Conservation (phyloP, 352 stramenopile species). For the Phytophthora palmivora region DNA sequence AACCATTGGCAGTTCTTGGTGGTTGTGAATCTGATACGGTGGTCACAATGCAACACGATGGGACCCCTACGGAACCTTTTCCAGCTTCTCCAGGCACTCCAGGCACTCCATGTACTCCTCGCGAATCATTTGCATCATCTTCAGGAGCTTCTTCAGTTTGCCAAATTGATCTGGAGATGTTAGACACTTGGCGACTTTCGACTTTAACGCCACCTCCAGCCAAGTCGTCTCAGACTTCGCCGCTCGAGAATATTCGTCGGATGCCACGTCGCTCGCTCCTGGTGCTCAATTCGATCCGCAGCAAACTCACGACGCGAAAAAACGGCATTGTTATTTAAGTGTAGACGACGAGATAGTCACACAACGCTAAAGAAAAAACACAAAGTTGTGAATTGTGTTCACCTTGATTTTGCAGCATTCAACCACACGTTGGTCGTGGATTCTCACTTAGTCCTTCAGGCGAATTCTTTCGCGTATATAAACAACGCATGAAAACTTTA, state of each 20-base stretch:
- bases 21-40: constrained; percentile 13
- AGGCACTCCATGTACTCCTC: constrained; percentile 15
- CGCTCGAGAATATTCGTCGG: constrained; percentile 25
- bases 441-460: too few relatives aligned
- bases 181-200: constrained; percentile 32
- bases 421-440: too few relatives aligned
- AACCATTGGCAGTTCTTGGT: constrained; percentile 28
- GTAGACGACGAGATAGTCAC: constrained; percentile 6
- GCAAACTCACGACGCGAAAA: constrained; percentile 23
- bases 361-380: constrained; percentile 11
- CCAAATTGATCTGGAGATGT: constrained; percentile 30
- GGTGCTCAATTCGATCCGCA: constrained; percentile 29
- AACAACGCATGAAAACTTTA: too few relatives aligned
- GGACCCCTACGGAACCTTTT: constrained; percentile 40
- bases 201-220: constrained; percentile 1
- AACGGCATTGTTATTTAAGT: constrained; percentile 38
- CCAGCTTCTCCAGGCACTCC: constrained; percentile 33
- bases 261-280: constrained; percentile 31
- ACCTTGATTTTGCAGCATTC: too few relatives aligned
- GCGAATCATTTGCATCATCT: constrained; percentile 18
- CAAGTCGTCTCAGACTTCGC: neutral
- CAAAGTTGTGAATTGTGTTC: neutral
- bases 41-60: constrained; percentile 30
- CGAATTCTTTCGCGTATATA: too few relatives aligned
- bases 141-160: constrained; percentile 26